phyloP scores from a whole-genome alignment of 441 rosid species.

The Breynia disticha region DNA sequence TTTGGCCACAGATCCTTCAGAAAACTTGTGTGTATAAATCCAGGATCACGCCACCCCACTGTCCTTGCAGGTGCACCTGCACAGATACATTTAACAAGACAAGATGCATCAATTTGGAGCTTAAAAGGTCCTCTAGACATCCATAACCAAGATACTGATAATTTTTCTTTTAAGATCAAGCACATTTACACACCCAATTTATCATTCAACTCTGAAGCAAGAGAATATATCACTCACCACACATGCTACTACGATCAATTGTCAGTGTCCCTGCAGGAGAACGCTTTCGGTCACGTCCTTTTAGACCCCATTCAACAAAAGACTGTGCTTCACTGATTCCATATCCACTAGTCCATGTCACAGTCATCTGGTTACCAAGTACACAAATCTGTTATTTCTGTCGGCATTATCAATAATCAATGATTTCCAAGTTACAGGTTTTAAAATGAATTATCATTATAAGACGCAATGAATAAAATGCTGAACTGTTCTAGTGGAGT shows the following conservation, averaged over 20 bases:
- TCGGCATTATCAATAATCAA: background rate
- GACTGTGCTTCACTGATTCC: constrained; percentile 56
- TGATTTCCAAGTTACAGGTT: background rate
- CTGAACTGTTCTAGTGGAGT: background rate
- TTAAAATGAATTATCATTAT: background rate
- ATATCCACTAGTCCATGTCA: constrained; percentile 91
- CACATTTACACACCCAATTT: background rate
- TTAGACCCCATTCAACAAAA: constrained; percentile 67
- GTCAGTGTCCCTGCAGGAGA: constrained; percentile 77
- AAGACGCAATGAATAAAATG: background rate
- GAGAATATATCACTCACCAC: constrained; percentile 37
- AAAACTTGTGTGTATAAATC: constrained; percentile 72
- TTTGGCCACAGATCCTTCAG: constrained; percentile 77
- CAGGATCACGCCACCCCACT: constrained; percentile 95
- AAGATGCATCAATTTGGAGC: background rate
- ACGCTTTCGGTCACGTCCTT: constrained; percentile 32
- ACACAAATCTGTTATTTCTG: constrained; percentile 7
- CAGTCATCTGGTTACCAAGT: constrained; percentile 50
- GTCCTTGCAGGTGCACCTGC: constrained; percentile 81
- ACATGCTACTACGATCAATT: constrained; percentile 52
- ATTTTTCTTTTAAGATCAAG: constrained; percentile 1
- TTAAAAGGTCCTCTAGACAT: background rate
- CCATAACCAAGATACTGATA: constrained; percentile 5
- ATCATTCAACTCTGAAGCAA: background rate
- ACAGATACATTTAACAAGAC: constrained; percentile 4